phyloP scores from a whole-genome alignment of 345 rosid species.

The Aquilaria sinensis region DNA sequence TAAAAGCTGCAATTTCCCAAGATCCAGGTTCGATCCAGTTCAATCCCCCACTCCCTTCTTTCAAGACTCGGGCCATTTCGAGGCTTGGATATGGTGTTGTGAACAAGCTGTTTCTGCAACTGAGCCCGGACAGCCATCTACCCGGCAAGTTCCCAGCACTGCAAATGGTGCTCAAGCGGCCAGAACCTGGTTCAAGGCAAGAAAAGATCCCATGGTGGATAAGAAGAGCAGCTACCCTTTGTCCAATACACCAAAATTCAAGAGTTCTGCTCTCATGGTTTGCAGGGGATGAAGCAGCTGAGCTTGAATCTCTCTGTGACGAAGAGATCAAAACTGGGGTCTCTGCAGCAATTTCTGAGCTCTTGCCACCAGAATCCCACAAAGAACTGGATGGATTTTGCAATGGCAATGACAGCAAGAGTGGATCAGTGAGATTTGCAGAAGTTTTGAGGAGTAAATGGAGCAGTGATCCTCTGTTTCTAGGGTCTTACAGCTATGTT shows the following conservation, averaged over 20 bases:
- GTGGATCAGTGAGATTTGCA: constrained; percentile 29
- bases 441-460: constrained; percentile 78
- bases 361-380: constrained; percentile 21
- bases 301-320: constrained; percentile 69
- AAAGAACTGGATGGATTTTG: constrained; percentile 12
- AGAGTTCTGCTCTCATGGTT: constrained; percentile 80
- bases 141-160: constrained; percentile 45
- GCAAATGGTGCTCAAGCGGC: constrained; percentile 62
- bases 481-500: constrained; percentile 86
- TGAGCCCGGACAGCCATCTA: constrained; percentile 24
- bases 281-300: constrained; percentile 91
- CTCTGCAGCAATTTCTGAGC: constrained; percentile 47
- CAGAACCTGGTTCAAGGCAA: constrained; percentile 46
- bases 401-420: constrained; percentile 32
- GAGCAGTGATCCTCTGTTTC: constrained; percentile 82
- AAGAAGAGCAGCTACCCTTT: constrained; percentile 76
- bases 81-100: constrained; percentile 92
- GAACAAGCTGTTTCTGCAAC: constrained; percentile 76
- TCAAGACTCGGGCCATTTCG: constrained; percentile 71
- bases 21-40: constrained; percentile 46
- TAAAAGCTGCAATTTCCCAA: constrained; percentile 59
- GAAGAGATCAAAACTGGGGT: constrained; percentile 71
- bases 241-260: constrained; percentile 69
- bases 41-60: constrained; percentile 66
- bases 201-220: constrained; percentile 88